These are phyloP conservation scores for Cordyceps sp. DNA, from an alignment of 2,329 filamentous ascomycete species.

Conservation along the genomic window DNA sequence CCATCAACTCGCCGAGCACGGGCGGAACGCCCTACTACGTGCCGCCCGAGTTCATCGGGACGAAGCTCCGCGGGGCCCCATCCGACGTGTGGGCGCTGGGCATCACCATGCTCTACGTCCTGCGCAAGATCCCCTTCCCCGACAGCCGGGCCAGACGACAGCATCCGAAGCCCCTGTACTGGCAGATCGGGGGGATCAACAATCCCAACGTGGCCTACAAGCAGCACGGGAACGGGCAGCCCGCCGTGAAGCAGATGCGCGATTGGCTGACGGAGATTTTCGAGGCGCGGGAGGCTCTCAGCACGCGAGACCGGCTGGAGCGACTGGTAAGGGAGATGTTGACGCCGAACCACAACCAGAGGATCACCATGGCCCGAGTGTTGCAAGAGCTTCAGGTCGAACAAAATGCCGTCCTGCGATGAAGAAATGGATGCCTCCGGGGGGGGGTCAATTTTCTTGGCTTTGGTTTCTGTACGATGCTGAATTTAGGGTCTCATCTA, in stretches of 20 bases:
- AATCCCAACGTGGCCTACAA: constrained; percentile 15
- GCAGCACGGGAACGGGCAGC: constrained; percentile 19
- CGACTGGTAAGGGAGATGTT: constrained; percentile 37
- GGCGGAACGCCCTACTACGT: constrained; percentile 47
- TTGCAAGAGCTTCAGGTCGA: constrained; percentile 24
- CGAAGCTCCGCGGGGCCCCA: constrained; percentile 32
- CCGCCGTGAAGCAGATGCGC: constrained; percentile 35
- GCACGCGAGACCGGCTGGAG: constrained; percentile 30
- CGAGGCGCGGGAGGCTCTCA: constrained; percentile 27
- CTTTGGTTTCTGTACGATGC: no score
- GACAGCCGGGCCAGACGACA: constrained; percentile 30
- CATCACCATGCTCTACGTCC: constrained; percentile 42
- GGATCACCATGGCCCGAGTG: constrained; percentile 37
- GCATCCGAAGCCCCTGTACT: constrained; percentile 35
- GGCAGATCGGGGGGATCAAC: constrained; percentile 41
- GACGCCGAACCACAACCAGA: constrained; percentile 29
- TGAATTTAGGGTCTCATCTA: no score
- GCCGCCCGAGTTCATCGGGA: constrained; percentile 41
- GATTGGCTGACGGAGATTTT: constrained; percentile 37
- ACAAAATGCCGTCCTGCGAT: constrained; percentile 4
- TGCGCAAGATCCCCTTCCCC: constrained; percentile 37
- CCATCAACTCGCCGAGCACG: constrained; percentile 25
- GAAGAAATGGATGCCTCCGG: not conserved
- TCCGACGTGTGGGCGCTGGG: constrained; percentile 45
- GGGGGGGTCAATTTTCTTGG: constrained; percentile 4